phyloP scores from a whole-genome alignment of 2,329 filamentous ascomycete species.

The Geosmithia putterillii region DNA sequence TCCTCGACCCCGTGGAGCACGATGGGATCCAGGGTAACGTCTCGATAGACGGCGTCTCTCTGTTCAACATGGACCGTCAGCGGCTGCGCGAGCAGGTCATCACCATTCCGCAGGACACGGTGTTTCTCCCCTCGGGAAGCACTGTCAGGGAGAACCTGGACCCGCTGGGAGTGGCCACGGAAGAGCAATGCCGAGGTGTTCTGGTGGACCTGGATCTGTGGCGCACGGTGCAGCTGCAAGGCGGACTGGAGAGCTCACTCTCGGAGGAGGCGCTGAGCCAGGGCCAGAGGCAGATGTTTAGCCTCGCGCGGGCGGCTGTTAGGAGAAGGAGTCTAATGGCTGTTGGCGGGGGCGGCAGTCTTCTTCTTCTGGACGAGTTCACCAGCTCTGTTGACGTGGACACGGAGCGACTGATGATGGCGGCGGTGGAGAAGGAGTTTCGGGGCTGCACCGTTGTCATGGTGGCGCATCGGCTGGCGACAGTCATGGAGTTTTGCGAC shows the following conservation, averaged over 20 bases:
- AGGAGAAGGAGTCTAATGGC: conserved; percentile 17
- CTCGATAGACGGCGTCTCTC: conserved; percentile 27
- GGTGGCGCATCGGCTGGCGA: conserved; percentile 29
- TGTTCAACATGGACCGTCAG: conserved; percentile 23
- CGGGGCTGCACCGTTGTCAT: conserved; percentile 38
- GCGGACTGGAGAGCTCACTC: conserved; percentile 23
- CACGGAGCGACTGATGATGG: conserved; percentile 28
- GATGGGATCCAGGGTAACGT: conserved; percentile 11
- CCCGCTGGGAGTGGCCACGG: conserved; percentile 17
- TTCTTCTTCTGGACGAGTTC: conserved; percentile 29
- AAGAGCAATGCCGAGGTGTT: conserved; percentile 18
- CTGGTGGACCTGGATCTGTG: conserved; percentile 22
- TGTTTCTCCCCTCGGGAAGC: conserved; percentile 33
- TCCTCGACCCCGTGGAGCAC: conserved; percentile 24
- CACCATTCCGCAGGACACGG: conserved; percentile 39
- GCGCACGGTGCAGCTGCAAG: conserved; percentile 15
- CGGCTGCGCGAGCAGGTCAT: conserved; percentile 34
- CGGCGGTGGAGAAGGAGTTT: conserved; percentile 26
- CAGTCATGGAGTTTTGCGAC: conserved; percentile 38
- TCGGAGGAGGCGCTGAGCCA: conserved; percentile 36
- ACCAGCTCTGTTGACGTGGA: conserved; percentile 26
- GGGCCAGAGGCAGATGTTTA: conserved; percentile 54
- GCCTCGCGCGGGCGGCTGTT: conserved; percentile 46
- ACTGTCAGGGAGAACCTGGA: conserved; percentile 30
- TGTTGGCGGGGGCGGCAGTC: conserved; percentile 6